Evolutionary conservation across 495 filamentous ascomycete genomes (phyloP).

Genomic region (Clavariopsis aquatica): DNA sequence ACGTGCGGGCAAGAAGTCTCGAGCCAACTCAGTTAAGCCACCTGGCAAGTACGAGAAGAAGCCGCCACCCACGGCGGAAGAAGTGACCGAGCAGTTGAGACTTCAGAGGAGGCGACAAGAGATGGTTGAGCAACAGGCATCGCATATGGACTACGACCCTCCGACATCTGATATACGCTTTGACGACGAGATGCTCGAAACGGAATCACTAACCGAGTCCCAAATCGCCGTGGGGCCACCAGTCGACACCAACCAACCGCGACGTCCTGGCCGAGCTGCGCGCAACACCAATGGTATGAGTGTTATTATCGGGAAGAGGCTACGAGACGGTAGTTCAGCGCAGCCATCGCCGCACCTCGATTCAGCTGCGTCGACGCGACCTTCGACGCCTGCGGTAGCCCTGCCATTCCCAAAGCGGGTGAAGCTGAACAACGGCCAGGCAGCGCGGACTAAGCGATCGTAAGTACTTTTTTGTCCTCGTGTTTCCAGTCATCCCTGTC

Average conservation of each 20-base stretch:
- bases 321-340: conserved; percentile 12
- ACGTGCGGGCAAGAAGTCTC: conserved; percentile 32
- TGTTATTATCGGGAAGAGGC: conserved; percentile 10
- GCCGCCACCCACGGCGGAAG: conserved; percentile 15
- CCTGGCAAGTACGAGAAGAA: conserved; percentile 24
- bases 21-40: conserved; percentile 13
- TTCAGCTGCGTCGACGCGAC: conserved; percentile 27
- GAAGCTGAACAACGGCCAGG: conserved; percentile 29
- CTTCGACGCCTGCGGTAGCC: conserved; percentile 25
- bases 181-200: conserved; percentile 33
- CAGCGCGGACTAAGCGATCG: conserved; percentile 37
- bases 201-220: conserved; percentile 29
- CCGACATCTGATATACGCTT: conserved; percentile 31
- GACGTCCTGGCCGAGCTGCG: conserved; percentile 11
- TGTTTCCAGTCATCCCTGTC: conserved; percentile 23
- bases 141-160: conserved; percentile 11
- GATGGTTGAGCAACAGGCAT: conserved; percentile 16
- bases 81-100: conserved; percentile 16
- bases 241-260: conserved; percentile 6
- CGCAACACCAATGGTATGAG: conserved; percentile 1
- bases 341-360: conserved; percentile 21
- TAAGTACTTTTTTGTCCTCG: conserved; percentile 27
- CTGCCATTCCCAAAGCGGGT: conserved; percentile 26
- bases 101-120: conserved; percentile 12
- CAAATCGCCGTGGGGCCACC: conserved; percentile 28